Conservation (phyloP, 164 flowering plant species). For the Vitis rotundifolia region DNA sequence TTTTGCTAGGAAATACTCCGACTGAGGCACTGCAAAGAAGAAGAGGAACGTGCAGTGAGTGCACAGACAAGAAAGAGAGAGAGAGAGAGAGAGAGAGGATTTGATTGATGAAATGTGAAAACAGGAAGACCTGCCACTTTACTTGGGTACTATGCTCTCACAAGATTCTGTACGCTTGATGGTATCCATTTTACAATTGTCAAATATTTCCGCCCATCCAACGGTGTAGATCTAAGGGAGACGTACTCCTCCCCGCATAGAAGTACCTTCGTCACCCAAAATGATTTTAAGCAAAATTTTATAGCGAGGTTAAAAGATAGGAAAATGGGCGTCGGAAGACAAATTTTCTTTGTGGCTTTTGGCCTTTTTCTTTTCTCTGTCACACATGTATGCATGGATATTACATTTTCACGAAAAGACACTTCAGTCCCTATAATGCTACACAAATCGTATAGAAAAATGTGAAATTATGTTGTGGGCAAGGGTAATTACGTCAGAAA, state of each 20-base stretch:
- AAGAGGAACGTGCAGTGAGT: background rate
- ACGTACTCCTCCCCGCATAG: background rate
- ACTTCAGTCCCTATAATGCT: no score
- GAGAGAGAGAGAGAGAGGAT: conserved; percentile 6
- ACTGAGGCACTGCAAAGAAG: conserved; percentile 4
- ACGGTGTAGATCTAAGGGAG: background rate
- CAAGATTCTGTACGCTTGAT: background rate
- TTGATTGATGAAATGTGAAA: conserved; percentile 3
- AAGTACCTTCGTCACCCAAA: no score
- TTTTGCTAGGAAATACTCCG: background rate
- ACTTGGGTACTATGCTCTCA: background rate
- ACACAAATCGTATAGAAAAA: no score
- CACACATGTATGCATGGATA: no score
- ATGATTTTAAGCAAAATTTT: no score
- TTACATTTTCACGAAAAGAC: no score
- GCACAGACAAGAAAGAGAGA: background rate
- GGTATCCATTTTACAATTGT: no score
- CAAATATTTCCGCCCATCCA: background rate
- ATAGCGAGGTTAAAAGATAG: no score
- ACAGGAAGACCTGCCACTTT: background rate
- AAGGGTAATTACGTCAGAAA: no score
- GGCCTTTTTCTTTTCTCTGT: background rate
- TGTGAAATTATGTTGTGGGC: no score
- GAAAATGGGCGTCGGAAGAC: background rate
- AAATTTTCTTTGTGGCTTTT: conserved; percentile 1